phyloP scores from a whole-genome alignment of 176 grass and related monocot species.

The Aegilops longissima region DNA sequence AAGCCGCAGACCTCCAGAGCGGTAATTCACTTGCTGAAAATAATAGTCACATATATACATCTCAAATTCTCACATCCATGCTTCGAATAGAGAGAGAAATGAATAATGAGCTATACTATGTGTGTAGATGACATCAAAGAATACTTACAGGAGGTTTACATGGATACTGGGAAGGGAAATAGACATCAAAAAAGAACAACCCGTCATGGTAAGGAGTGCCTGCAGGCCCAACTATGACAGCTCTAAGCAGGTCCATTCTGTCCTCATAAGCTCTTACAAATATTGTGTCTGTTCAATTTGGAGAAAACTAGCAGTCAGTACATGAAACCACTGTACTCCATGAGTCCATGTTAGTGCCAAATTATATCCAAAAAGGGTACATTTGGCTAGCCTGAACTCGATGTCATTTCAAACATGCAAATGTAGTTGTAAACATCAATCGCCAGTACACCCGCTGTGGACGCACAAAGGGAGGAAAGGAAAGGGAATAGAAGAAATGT shows the following conservation, averaged over 20 bases:
- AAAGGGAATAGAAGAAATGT: not conserved
- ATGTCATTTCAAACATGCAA: constrained; percentile 21
- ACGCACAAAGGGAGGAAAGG: not conserved
- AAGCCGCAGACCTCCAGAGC: constrained; percentile 69
- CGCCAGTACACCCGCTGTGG: not conserved
- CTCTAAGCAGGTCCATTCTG: constrained; percentile 88
- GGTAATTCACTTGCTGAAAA: constrained; percentile 79
- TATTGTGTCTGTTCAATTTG: constrained; percentile 65
- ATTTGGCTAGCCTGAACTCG: not conserved
- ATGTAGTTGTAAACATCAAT: not conserved
- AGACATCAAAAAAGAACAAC: constrained; percentile 81
- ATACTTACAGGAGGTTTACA: constrained; percentile 59
- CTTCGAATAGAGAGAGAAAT: constrained; percentile 22
- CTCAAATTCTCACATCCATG: not conserved
- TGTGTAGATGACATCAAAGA: constrained; percentile 14
- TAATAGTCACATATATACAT: constrained; percentile 11
- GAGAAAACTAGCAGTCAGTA: constrained; percentile 17
- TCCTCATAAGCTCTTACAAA: constrained; percentile 83
- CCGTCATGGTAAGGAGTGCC: constrained; percentile 89
- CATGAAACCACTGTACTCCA: not conserved
- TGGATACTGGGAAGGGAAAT: constrained; percentile 75
- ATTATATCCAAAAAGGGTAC: not conserved
- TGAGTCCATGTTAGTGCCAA: not conserved
- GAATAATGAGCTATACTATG: constrained; percentile 10
- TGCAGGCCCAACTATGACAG: constrained; percentile 70